phyloP scores from a whole-genome alignment of 1,284 basidiomycete genomes.

The Porodaedalea pini region DNA sequence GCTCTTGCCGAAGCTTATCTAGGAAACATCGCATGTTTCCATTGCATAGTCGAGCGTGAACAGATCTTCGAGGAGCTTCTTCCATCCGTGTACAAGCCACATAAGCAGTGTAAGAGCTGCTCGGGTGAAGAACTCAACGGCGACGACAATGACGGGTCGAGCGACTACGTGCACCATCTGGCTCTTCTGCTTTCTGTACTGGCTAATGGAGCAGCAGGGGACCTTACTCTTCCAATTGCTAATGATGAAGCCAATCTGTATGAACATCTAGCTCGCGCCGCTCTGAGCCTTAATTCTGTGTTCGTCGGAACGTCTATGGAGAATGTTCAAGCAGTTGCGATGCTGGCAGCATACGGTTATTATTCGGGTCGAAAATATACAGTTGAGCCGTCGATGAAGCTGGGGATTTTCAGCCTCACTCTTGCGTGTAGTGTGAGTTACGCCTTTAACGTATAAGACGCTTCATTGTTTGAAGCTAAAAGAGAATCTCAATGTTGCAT shows the following conservation, averaged over 20 bases:
- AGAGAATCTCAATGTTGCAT: too few species aligned
- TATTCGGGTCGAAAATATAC: constrained; percentile 22
- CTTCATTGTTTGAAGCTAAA: not conserved
- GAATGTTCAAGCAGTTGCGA: constrained; percentile 11
- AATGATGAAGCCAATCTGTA: constrained; percentile 28
- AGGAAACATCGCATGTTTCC: constrained; percentile 10
- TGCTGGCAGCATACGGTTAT: constrained; percentile 25
- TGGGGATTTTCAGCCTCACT: constrained; percentile 19
- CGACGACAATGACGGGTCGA: not conserved
- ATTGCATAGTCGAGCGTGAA: constrained; percentile 10
- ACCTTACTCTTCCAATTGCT: constrained; percentile 25
- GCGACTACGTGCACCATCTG: constrained; percentile 8
- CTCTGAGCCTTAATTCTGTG: constrained; percentile 23
- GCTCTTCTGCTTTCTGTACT: constrained; percentile 24
- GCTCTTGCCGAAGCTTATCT: constrained; percentile 19
- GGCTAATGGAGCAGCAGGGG: constrained; percentile 23
- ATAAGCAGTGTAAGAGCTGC: too few species aligned
- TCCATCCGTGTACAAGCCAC: constrained; percentile 9
- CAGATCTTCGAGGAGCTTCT: constrained; percentile 20
- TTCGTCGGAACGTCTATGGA: constrained; percentile 23
- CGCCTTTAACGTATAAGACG: not conserved
- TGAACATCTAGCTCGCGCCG: constrained; percentile 26
- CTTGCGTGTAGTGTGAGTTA: constrained; percentile 22
- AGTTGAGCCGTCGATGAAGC: constrained; percentile 23
- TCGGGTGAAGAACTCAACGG: not conserved